phyloP scores from a whole-genome alignment of 441 rosid species.

The Bruguiera hainesii region DNA sequence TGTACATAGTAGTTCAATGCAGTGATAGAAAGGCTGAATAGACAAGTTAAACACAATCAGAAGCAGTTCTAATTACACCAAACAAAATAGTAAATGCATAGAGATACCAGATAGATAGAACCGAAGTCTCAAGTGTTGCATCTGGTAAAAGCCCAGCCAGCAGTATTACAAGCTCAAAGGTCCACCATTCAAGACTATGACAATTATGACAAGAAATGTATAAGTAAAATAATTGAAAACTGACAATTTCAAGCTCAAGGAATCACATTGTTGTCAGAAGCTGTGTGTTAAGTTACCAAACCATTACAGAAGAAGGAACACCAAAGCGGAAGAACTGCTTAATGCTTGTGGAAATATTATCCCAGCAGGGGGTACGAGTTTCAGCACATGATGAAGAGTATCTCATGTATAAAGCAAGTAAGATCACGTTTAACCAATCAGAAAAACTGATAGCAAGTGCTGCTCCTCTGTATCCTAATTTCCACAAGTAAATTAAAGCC shows the following conservation, averaged over 20 bases:
- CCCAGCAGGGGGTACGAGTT: slow-evolving; percentile 19
- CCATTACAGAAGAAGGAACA: slow-evolving; percentile 56
- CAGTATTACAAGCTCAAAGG: slow-evolving; percentile 45
- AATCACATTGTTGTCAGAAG: not conserved
- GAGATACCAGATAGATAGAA: slow-evolving; percentile 54
- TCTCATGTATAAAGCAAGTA: slow-evolving; percentile 40
- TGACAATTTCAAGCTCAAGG: not conserved
- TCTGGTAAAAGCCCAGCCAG: slow-evolving; percentile 51
- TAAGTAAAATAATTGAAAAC: not conserved
- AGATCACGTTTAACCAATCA: slow-evolving; percentile 39
- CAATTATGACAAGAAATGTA: slow-evolving; percentile 5
- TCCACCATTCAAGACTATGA: slow-evolving; percentile 65
- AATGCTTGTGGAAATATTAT: slow-evolving; percentile 31
- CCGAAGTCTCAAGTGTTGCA: slow-evolving; percentile 57
- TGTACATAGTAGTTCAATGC: slow-evolving; percentile 39
- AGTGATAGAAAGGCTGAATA: slow-evolving; percentile 42
- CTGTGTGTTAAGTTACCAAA: slow-evolving; percentile 36
- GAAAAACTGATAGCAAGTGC: slow-evolving; percentile 46
- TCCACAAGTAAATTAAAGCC: slow-evolving; percentile 40
- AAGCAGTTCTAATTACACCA: not conserved
- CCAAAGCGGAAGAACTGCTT: slow-evolving; percentile 41
- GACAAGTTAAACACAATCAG: not conserved
- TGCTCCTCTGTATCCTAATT: slow-evolving; percentile 39
- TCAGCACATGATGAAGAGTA: slow-evolving; percentile 35
- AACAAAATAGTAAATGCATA: too few species aligned